Conservation (phyloP, 257 asterid species). For the Fraxinus quadrangulata region DNA sequence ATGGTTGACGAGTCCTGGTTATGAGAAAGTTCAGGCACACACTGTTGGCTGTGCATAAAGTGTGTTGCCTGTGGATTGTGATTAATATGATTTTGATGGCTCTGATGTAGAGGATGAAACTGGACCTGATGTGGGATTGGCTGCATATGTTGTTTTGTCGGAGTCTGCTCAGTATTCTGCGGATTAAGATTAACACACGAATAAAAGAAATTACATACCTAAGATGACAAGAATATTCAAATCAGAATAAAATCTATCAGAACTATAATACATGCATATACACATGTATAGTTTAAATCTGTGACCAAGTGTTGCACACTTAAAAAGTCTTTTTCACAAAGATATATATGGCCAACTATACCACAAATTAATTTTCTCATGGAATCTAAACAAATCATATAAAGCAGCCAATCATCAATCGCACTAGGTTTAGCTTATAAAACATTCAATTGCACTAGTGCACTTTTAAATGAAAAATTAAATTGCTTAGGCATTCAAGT, state of each 20-base stretch:
- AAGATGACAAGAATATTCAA: neutral
- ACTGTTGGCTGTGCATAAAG: slow-evolving; percentile 68
- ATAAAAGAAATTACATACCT: neutral
- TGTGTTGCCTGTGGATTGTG: slow-evolving; percentile 65
- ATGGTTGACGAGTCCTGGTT: slow-evolving; percentile 64
- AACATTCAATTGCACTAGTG: neutral
- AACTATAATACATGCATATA: neutral
- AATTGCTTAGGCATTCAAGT: neutral
- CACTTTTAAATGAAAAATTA: neutral
- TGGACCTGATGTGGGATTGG: slow-evolving; percentile 59
- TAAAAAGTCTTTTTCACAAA: neutral
- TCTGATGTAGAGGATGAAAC: slow-evolving; percentile 65
- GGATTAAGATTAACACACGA: slow-evolving; percentile 19
- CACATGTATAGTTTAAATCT: slow-evolving; percentile 6
- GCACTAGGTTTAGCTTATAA: neutral
- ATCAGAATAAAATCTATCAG: neutral
- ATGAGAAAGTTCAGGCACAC: slow-evolving; percentile 77
- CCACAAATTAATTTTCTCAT: neutral
- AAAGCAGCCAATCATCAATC: neutral
- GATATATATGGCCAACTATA: neutral
- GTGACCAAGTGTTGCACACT: neutral
- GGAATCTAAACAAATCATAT: neutral
- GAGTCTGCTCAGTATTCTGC: slow-evolving; percentile 62
- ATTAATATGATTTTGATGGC: slow-evolving; percentile 63
- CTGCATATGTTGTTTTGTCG: slow-evolving; percentile 70